Evolutionary conservation across 2,329 filamentous ascomycete genomes (phyloP).

Genomic region (Teratosphaeria destructans): DNA sequence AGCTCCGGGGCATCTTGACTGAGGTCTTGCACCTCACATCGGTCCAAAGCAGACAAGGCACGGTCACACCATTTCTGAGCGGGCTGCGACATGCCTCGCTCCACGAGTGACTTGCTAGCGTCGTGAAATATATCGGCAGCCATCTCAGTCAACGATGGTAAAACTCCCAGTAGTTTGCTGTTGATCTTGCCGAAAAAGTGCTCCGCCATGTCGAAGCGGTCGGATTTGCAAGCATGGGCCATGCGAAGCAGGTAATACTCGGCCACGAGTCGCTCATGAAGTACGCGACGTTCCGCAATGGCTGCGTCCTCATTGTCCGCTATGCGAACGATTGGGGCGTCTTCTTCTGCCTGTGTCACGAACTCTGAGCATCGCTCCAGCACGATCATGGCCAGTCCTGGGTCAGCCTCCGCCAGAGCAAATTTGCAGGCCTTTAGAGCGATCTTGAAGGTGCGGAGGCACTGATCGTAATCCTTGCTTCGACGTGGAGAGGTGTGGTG

Average conservation of each 20-base stretch:
- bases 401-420: conserved; percentile 51
- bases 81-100: conserved; percentile 41
- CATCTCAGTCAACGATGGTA: conserved; percentile 44
- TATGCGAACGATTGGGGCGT: conserved; percentile 14
- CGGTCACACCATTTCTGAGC: conserved; percentile 66
- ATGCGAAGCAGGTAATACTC: conserved; percentile 60
- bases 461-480: conserved; percentile 19
- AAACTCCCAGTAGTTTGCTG: conserved; percentile 32
- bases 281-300: conserved; percentile 18
- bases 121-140: conserved; percentile 60
- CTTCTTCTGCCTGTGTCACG: conserved; percentile 16
- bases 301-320: conserved; percentile 6
- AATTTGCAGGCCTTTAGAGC: conserved; percentile 55
- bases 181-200: conserved; percentile 58
- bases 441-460: conserved; percentile 52
- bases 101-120: conserved; percentile 54
- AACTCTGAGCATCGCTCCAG: conserved; percentile 55
- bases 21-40: conserved; percentile 44
- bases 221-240: conserved; percentile 64
- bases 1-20: conserved; percentile 54
- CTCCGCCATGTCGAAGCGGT: conserved; percentile 64
- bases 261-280: conserved; percentile 36
- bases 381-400: conserved; percentile 48
- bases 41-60: conserved; percentile 49
- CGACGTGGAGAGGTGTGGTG: conserved; percentile 25